Percentiles rank a stretch among this genome's conserved stretches.
phyloP scores from a whole-genome alignment of 257 asterid genomes.

The Catharanthus roseus region DNA sequence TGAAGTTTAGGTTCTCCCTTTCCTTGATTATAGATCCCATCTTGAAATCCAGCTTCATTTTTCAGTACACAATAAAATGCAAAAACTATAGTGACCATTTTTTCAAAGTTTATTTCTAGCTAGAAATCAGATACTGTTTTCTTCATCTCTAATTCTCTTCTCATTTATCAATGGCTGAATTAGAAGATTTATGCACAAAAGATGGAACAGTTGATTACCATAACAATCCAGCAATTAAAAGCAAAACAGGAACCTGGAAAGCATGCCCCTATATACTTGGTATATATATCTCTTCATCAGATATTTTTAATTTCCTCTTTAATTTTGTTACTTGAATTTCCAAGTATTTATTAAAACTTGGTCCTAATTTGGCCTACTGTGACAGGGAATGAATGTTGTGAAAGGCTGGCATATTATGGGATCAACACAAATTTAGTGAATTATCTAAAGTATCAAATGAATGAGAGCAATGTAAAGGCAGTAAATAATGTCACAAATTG shows the following conservation, averaged over 20 bases:
- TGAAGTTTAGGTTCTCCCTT: no score
- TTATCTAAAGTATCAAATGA: constrained; percentile 50
- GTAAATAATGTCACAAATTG: constrained; percentile 58
- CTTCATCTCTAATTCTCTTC: no score
- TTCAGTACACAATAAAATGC: no score
- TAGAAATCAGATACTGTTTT: no score
- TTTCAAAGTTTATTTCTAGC: no score
- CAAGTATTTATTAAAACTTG: no score
- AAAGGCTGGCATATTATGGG: constrained; percentile 74
- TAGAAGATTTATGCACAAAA: constrained; percentile 39
- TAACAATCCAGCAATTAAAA: constrained; percentile 47
- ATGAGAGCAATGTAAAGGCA: constrained; percentile 51
- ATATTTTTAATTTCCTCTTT: no score
- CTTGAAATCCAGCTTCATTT: no score
- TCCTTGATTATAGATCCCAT: no score
- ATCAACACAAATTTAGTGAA: constrained; percentile 65
- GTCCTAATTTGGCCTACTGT: no score
- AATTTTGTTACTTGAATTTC: no score
- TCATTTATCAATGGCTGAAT: constrained; percentile 27
- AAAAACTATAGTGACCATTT: no score
- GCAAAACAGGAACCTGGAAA: constrained; percentile 62
- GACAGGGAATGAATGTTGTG: constrained; percentile 71
- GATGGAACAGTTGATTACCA: constrained; percentile 58
- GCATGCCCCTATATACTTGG: constrained; percentile 79
- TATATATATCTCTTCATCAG: constrained; percentile 12